phyloP scores from a whole-genome alignment of 306 rosid species.

The Ziziphus jujuba region DNA sequence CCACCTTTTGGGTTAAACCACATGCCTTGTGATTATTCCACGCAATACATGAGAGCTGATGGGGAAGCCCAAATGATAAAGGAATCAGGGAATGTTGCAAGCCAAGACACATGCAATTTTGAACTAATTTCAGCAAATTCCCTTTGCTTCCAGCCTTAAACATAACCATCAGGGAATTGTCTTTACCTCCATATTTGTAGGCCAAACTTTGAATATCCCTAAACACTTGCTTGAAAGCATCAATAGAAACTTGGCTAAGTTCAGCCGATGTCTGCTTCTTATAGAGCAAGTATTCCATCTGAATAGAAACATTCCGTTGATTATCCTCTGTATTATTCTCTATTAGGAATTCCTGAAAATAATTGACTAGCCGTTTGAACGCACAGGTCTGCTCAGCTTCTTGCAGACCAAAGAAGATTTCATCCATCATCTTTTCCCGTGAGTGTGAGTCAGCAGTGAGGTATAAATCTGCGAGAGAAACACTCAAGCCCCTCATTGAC shows the following conservation, averaged over 20 bases:
- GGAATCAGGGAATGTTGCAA: slow-evolving; percentile 84
- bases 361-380: slow-evolving; percentile 62
- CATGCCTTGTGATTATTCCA: slow-evolving; percentile 70
- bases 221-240: slow-evolving; percentile 77
- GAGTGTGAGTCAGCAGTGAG: slow-evolving; percentile 57
- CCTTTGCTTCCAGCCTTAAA: slow-evolving; percentile 98
- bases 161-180: slow-evolving; percentile 73
- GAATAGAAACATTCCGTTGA: slow-evolving; percentile 33
- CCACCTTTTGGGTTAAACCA: slow-evolving; percentile 35
- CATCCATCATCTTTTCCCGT: slow-evolving; percentile 77
- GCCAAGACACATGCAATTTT: slow-evolving; percentile 93
- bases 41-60: slow-evolving; percentile 67
- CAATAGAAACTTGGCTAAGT: slow-evolving; percentile 74
- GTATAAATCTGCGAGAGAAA: slow-evolving; percentile 78
- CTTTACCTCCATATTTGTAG: slow-evolving; percentile 55
- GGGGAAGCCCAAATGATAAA: slow-evolving; percentile 71
- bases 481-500: slow-evolving; percentile 83
- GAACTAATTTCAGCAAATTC: slow-evolving; percentile 74
- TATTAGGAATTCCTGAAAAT: slow-evolving; percentile 42
- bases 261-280: slow-evolving; percentile 76
- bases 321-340: slow-evolving; percentile 45
- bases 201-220: slow-evolving; percentile 73
- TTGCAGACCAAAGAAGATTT: slow-evolving; percentile 61
- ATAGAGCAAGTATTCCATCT: slow-evolving; percentile 45
- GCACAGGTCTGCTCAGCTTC: slow-evolving; percentile 71